A percentile compares a stretch with the other conserved stretches of the same genome.
Evolutionary conservation across 257 asterid species (phyloP).

Genomic region (Solanum dulcamara): DNA sequence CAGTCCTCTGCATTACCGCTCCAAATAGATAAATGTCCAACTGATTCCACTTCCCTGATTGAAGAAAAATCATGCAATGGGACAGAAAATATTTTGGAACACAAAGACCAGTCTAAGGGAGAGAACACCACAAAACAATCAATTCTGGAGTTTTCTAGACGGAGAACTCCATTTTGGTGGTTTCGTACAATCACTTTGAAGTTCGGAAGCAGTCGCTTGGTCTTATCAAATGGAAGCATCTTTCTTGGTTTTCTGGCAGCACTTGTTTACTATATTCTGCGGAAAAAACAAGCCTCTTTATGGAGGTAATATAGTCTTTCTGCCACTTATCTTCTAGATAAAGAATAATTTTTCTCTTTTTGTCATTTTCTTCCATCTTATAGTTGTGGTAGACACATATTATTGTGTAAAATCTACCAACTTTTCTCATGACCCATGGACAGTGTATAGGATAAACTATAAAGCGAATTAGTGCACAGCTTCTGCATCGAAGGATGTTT

Average conservation of each 20-base stretch:
- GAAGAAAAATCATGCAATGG: constrained; percentile 19
- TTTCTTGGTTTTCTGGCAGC: constrained; percentile 36
- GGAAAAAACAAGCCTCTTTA: constrained; percentile 51
- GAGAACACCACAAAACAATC: constrained; percentile 36
- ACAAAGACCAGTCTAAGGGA: constrained; percentile 6
- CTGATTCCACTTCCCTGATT: constrained; percentile 12
- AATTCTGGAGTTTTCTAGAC: constrained; percentile 39
- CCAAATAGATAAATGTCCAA: constrained; percentile 18
- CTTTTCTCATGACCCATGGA: neutral
- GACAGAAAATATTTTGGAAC: constrained; percentile 20
- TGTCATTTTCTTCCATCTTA: neutral
- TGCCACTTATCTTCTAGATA: neutral
- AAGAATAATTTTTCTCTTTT: neutral
- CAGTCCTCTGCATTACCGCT: constrained; percentile 29
- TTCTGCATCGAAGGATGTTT: neutral
- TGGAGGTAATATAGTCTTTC: constrained; percentile 42
- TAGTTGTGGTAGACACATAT: neutral
- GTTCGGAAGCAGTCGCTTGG: constrained; percentile 36
- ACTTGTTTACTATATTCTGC: constrained; percentile 27
- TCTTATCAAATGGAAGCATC: constrained; percentile 54
- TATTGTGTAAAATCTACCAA: neutral
- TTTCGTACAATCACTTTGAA: constrained; percentile 52
- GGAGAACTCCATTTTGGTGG: constrained; percentile 52
- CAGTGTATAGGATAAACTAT: neutral
- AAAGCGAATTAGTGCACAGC: neutral